Base-by-base conservation (phyloP, 305 asterid species). In the Fraxinus sp. region DNA sequence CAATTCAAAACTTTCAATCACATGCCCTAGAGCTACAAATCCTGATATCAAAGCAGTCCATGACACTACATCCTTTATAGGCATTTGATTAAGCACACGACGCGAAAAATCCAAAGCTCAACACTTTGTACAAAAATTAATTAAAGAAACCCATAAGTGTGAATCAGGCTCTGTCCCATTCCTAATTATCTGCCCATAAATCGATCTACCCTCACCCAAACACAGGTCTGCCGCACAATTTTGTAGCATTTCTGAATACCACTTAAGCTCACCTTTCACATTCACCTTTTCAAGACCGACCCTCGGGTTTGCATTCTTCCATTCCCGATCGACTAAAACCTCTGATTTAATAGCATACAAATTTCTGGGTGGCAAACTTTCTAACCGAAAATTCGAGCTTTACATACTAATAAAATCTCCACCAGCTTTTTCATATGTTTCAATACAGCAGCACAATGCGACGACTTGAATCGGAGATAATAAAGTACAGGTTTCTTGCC, bases 41-140 rank as follows among this genome's bases (percentile, higher is more conserved):
- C 98, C 98, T 0, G 95, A 87, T 83, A 95, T 90, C 88, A 95
- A 82, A 75, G 92, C 89, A 35, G 97, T 92, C 98, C 97, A 95
- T 0, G 93, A 84, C 71, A 93, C 96, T 77, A 91, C 97, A 71
- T 95, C 93, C 87, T 88, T 91, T 36, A 75, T 26, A 0, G 92
- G 90, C 92, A 91, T 90, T 80, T 90, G 83, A 83, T 91, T 92
- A n/a, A 95, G 89, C 59, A 87, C 94, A 13, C 79, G 72, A 33
- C 84, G 72, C 0, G 91, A 92, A 49, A 32, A 75, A 78, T 33
- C 81, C 80, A 95, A 83, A 30, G 87, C 89, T 82, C 96, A 89
- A 62, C 96, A 93, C 80, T 95, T 92, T 7, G 90, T 91, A 80
- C 93, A 95, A 39, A 93, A 92, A 59, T 91, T 95, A 57, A 95